Conservation (phyloP, 225 moss, liverwort and hornwort genomes). For the Anthoceros angustus region DNA sequence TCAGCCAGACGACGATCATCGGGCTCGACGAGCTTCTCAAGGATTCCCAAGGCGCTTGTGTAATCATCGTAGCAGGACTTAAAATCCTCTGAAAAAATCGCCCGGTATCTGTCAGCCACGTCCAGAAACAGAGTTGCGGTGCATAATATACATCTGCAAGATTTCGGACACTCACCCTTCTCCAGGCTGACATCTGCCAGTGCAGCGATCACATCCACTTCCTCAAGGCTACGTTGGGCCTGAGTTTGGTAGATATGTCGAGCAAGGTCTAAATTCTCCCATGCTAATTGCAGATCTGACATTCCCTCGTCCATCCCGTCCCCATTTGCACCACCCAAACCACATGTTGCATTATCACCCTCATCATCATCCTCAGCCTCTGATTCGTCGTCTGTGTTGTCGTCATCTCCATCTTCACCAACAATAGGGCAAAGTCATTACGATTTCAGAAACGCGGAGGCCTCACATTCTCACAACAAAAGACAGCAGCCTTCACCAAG, state of each 20-base stretch:
- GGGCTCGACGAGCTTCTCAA: slow-evolving; percentile 66
- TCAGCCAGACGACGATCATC: slow-evolving; percentile 72
- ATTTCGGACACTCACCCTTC: slow-evolving; percentile 14
- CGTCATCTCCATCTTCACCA: slow-evolving; percentile 29
- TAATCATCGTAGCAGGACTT: slow-evolving; percentile 62
- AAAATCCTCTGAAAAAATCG: slow-evolving; percentile 42
- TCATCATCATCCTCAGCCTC: slow-evolving; percentile 27
- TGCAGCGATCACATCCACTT: slow-evolving; percentile 77
- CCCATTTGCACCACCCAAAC: not conserved
- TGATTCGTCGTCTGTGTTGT: slow-evolving; percentile 24
- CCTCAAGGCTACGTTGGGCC: slow-evolving; percentile 43
- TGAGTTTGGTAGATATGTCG: slow-evolving; percentile 74
- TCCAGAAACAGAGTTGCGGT: not conserved
- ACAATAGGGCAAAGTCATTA: not conserved
- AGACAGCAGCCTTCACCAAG: not conserved
- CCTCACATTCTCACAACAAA: not conserved
- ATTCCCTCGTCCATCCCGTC: slow-evolving; percentile 41
- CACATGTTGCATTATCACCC: slow-evolving; percentile 36
- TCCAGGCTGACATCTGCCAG: slow-evolving; percentile 68
- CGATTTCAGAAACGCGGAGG: slow-evolving; percentile 5
- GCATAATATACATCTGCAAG: slow-evolving; percentile 25
- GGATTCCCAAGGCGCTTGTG: slow-evolving; percentile 41
- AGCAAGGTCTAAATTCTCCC: slow-evolving; percentile 89
- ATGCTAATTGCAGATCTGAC: slow-evolving; percentile 78
- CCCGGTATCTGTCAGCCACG: not conserved